Conservation (phyloP, 2,329 filamentous ascomycete genomes). For the Botrytis tulipae region DNA sequence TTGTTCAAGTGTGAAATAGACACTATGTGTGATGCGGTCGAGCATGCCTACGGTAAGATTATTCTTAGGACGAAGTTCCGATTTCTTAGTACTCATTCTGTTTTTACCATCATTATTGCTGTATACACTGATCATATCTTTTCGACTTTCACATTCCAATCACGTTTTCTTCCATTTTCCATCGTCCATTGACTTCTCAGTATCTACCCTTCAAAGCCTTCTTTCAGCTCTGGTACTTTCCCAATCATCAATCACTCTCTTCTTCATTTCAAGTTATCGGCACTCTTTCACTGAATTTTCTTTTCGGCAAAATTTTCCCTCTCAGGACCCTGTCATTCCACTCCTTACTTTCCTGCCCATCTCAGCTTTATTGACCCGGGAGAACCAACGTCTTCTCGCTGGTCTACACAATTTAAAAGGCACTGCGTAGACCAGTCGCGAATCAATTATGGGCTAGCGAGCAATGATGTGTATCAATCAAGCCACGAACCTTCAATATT, state of each 20-base stretch:
- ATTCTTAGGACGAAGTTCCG: background rate
- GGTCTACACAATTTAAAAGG: background rate
- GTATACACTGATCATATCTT: background rate
- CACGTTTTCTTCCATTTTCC: background rate
- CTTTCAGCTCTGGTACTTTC: background rate
- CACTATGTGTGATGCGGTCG: background rate
- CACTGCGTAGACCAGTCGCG: fast-evolving
- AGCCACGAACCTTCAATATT: background rate
- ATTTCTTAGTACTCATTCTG: background rate
- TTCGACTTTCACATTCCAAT: background rate
- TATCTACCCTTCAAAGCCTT: background rate
- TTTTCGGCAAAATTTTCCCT: background rate
- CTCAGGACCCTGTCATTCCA: background rate
- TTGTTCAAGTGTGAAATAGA: background rate
- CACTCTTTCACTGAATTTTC: background rate
- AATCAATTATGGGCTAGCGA: background rate
- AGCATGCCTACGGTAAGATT: background rate
- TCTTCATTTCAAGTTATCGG: background rate
- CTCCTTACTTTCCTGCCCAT: too few species aligned
- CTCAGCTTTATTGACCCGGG: background rate
- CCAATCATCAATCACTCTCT: background rate
- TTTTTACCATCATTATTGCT: background rate
- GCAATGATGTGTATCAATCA: background rate
- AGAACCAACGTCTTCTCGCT: fast-evolving
- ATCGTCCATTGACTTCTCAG: background rate